Conservation (phyloP, 225 moss, liverwort and hornwort species). For the Neckera pumila region DNA sequence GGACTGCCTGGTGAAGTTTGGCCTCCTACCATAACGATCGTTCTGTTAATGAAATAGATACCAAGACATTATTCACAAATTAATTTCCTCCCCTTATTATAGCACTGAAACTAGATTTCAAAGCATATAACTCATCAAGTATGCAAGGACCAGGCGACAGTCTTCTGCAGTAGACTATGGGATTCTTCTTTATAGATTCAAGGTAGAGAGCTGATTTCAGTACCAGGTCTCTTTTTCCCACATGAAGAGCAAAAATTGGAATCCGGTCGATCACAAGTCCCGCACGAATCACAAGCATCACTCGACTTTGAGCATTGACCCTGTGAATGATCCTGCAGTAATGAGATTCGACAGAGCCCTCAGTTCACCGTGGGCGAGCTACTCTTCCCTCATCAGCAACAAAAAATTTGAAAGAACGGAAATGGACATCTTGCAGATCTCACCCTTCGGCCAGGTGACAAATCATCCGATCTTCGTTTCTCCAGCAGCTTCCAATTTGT, state of each 20-base stretch:
- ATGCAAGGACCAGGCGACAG: not conserved
- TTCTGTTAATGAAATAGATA: not conserved
- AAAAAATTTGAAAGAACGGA: not conserved
- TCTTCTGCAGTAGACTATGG: not conserved
- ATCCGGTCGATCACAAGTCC: conserved; percentile 9
- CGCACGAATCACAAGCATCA: conserved; percentile 18
- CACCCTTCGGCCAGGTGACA: not conserved
- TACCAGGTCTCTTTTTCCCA: conserved; percentile 21
- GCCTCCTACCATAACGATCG: not conserved
- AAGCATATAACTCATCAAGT: not conserved
- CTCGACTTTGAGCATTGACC: conserved; percentile 10
- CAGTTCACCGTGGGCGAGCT: not conserved
- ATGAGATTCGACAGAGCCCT: not conserved
- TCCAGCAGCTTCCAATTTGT: conserved; percentile 16
- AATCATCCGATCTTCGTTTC: not conserved
- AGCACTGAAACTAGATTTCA: not conserved
- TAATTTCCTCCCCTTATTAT: not conserved
- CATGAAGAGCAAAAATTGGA: conserved; percentile 23
- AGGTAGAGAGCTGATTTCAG: not conserved
- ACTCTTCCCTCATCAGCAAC: not conserved
- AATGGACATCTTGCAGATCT: not conserved
- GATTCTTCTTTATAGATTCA: not conserved
- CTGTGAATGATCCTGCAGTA: not conserved
- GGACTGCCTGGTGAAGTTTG: not conserved
- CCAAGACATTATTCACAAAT: not conserved